A percentile compares a stretch with the other conserved stretches of the same genome.
phyloP scores from a whole-genome alignment of 108 stramenopile species.

The Asterionellopsis glacialis region DNA sequence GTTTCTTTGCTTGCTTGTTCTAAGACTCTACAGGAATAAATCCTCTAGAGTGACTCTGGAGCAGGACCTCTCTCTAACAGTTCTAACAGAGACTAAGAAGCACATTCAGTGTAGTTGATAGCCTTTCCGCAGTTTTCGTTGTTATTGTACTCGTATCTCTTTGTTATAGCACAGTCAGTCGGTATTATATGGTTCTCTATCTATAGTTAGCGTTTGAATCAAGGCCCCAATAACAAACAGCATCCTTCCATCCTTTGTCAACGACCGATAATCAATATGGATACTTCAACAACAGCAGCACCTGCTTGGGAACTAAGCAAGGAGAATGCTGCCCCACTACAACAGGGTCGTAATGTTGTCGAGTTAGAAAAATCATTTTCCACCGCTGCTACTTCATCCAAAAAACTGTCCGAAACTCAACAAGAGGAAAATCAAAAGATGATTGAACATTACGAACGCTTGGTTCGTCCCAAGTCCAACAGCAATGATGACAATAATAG shows the following conservation, averaged over 20 bases:
- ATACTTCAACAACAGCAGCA: conserved; percentile 11
- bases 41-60: too few species aligned
- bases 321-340: conserved; percentile 82
- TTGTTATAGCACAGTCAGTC: too few species aligned
- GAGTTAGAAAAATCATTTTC: conserved; percentile 26
- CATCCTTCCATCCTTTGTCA: background rate
- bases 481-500: conserved; percentile 9
- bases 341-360: conserved; percentile 62
- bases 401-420: conserved; percentile 3
- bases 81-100: too few species aligned
- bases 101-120: too few species aligned
- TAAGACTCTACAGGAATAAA: too few species aligned
- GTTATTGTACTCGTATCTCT: too few species aligned
- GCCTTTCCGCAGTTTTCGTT: too few species aligned
- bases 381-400: conserved; percentile 3
- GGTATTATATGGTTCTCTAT: too few species aligned
- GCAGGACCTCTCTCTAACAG: too few species aligned
- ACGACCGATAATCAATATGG: background rate
- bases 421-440: conserved; percentile 18
- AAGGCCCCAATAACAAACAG: too few species aligned
- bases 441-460: conserved; percentile 40
- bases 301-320: conserved; percentile 73
- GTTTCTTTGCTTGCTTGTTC: too few species aligned
- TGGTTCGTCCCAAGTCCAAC: conserved; percentile 42
- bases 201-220: too few species aligned